Base-by-base conservation (phyloP, 768 basidiomycete genomes). In the Mycena galopus region DNA sequence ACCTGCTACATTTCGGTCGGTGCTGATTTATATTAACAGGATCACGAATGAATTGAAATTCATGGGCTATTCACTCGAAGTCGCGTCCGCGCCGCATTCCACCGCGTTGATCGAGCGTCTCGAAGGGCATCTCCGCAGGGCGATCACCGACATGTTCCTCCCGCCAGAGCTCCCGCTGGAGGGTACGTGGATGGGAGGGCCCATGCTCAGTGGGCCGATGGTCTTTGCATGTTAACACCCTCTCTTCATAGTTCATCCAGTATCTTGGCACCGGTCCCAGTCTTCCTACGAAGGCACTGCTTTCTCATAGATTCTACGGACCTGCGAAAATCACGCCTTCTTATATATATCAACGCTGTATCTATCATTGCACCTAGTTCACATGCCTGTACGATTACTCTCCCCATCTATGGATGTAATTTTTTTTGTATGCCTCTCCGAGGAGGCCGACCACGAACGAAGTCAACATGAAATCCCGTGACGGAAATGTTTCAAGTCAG, bases 1-100 rank as follows among this genome's bases (percentile, higher is more conserved):
- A 2, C 12, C 27, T 32, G 8, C 39, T 1, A 23, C n/a, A 17
- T 42, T 29, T 27, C 32, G 21, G 47, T 7, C 9, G 53, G 25
- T 56, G 16, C 30, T 50, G 17, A 29, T 29, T 23, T 12, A 17
- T 12, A 42, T 33, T 32, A 3, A 14, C 25, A 71, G 70, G 33
- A 25, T 71, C 23, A 16, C n/a, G 35, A n/a, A 58, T 21, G 64
- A 71, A 30, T n/a, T 71, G 27, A 65, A 71, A 16, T 19, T 37
- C 16, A 17, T 71, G 19, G 64, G 70, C 1, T 71, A 71, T 42
- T 60, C 64, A 35, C 30, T 71, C 2, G 58, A 65, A 4, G 27
- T 23, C 1, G 37, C 47, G 7, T 71, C 70, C 2, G 32, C 35
- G 19, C 64, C 70, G 42, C 10, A 25, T 1, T 50, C 27, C 3